Conservation (phyloP, 2,329 filamentous ascomycete species). For the Penicillium sp. region DNA sequence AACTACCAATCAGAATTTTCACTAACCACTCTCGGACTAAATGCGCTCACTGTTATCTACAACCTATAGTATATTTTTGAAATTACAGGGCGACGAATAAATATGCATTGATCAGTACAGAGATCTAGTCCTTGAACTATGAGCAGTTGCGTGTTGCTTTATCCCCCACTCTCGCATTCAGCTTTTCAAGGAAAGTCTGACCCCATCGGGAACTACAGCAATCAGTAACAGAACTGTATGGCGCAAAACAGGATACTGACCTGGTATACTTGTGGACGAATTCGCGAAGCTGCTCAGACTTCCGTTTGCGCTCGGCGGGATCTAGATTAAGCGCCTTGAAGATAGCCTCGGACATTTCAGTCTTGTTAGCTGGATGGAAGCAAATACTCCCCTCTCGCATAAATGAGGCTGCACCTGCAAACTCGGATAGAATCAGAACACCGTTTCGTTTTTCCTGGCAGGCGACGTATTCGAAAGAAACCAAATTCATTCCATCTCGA, state of each 20-base stretch:
- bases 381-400: conserved; percentile 78
- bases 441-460: conserved; percentile 84
- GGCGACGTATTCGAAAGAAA: conserved; percentile 95
- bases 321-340: conserved; percentile 86
- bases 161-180: conserved; percentile 5
- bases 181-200: conserved; percentile 28
- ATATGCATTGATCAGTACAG: no score
- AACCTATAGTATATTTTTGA: no score
- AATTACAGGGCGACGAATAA: no score
- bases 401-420: conserved; percentile 89
- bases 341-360: conserved; percentile 84
- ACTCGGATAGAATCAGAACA: conserved; percentile 90
- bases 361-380: conserved; percentile 94
- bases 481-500: conserved; percentile 95
- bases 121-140: neutral
- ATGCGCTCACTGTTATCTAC: no score
- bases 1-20: no score
- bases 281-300: conserved; percentile 79
- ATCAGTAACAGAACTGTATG: neutral
- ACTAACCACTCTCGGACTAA: no score
- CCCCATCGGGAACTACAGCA: conserved; percentile 34
- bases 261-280: conserved; percentile 93
- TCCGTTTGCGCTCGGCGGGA: conserved; percentile 72
- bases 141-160: neutral
- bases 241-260: conserved; percentile 32